Evolutionary conservation across 805 yeast species (phyloP).

Genomic region (Ogataea ramenticola): DNA sequence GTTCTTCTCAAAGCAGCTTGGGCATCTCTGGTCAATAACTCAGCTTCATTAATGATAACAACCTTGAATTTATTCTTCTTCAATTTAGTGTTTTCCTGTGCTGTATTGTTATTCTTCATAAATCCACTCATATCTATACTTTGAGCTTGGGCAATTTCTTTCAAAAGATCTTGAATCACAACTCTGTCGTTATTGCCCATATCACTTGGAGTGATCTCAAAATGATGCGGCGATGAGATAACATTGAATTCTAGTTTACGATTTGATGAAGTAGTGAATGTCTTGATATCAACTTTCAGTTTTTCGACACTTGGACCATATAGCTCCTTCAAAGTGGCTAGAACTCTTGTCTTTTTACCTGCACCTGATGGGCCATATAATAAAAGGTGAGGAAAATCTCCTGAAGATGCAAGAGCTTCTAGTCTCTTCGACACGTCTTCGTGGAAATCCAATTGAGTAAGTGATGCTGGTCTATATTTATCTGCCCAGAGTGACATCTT

Average conservation of each 20-base stretch:
- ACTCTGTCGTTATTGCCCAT: slow-evolving; percentile 94
- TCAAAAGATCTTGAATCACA: slow-evolving; percentile 87
- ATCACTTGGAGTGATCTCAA: slow-evolving; percentile 95
- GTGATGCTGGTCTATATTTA: slow-evolving; percentile 72
- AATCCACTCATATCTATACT: slow-evolving; percentile 74
- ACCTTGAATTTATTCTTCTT: slow-evolving; percentile 57
- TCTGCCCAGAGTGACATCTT: slow-evolving; percentile 95
- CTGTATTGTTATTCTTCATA: slow-evolving; percentile 10
- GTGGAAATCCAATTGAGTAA: slow-evolving; percentile 64
- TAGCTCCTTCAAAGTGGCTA: slow-evolving; percentile 69
- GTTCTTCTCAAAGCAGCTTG: slow-evolving; percentile 94
- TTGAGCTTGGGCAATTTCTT: slow-evolving; percentile 92
- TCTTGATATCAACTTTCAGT: slow-evolving; percentile 83
- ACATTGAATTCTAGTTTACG: slow-evolving; percentile 86
- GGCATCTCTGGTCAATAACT: slow-evolving; percentile 82
- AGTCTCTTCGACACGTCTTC: slow-evolving; percentile 55
- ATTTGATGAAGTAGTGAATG: slow-evolving; percentile 64
- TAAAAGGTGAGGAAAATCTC: slow-evolving; percentile 88
- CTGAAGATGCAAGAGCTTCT: slow-evolving; percentile 42
- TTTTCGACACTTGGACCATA: slow-evolving; percentile 81
- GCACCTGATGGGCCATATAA: slow-evolving; percentile 96
- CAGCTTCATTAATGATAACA: slow-evolving; percentile 88
- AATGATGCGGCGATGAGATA: slow-evolving; percentile 83
- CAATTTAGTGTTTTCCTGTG: neutral
- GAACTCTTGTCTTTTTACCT: slow-evolving; percentile 91